Percentiles rank a stretch among this genome's conserved stretches.
phyloP scores from a whole-genome alignment of 495 filamentous ascomycete species.

The Halenospora varia region DNA sequence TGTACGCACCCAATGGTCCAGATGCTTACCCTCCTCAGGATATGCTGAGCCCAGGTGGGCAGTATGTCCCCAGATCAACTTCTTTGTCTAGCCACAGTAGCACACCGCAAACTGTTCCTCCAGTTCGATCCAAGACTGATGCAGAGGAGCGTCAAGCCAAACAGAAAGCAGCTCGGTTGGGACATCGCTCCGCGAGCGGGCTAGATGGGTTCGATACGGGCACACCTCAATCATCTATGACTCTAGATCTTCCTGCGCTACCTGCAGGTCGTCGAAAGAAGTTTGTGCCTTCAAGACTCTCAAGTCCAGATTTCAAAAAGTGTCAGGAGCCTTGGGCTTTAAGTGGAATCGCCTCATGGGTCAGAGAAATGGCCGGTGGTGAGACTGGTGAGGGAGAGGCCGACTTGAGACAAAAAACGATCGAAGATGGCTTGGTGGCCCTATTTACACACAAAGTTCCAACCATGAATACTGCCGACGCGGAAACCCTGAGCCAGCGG shows the following conservation, averaged over 20 bases:
- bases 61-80: constrained; percentile 74
- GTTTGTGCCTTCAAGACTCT: constrained; percentile 85
- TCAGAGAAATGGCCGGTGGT: constrained; percentile 83
- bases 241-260: constrained; percentile 67
- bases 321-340: constrained; percentile 92
- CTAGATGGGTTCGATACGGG: constrained; percentile 50
- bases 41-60: constrained; percentile 37
- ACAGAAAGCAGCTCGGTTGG: constrained; percentile 27
- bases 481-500: constrained; percentile 75
- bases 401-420: constrained; percentile 76
- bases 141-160: constrained; percentile 61
- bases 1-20: constrained; percentile 36
- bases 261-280: constrained; percentile 67
- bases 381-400: constrained; percentile 53
- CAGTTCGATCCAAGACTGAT: constrained; percentile 91
- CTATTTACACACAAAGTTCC: constrained; percentile 95
- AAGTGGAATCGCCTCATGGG: constrained; percentile 81
- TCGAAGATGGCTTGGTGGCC: constrained; percentile 82
- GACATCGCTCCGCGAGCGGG: constrained; percentile 48
- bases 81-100: constrained; percentile 78
- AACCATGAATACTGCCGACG: constrained; percentile 98
- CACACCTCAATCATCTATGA: constrained; percentile 48
- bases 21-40: constrained; percentile 40
- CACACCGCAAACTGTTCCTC: constrained; percentile 73
- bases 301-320: constrained; percentile 75